Evolutionary conservation across 2,329 filamentous ascomycete genomes (phyloP).

Genomic region (Fusarium armeniacum): DNA sequence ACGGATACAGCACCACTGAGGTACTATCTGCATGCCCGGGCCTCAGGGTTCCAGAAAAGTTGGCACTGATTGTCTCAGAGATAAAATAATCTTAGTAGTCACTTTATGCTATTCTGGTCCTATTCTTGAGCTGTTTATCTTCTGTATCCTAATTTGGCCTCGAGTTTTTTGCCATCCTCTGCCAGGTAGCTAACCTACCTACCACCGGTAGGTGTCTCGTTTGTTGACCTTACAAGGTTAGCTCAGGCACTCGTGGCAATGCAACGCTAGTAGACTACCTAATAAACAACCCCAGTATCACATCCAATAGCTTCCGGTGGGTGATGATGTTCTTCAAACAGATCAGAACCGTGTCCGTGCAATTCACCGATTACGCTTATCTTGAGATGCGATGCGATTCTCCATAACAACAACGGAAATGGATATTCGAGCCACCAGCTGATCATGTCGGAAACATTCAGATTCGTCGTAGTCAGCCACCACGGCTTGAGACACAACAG

Average conservation of each 20-base stretch:
- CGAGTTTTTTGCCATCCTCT: too few species aligned
- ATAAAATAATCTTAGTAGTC: too few species aligned
- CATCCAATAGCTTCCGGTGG: slow-evolving; percentile 34
- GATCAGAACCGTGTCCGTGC: slow-evolving; percentile 9
- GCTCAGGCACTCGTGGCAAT: slow-evolving; percentile 43
- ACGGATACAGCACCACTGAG: too few species aligned
- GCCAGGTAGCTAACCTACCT: background rate
- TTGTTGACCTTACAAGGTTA: slow-evolving; percentile 25
- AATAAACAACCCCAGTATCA: slow-evolving; percentile 38
- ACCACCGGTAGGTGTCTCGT: slow-evolving; percentile 19
- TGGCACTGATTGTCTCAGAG: background rate
- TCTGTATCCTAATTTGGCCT: too few species aligned
- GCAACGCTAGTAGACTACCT: slow-evolving; percentile 17
- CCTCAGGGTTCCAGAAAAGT: background rate
- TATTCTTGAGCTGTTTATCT: too few species aligned
- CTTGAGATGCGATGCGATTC: slow-evolving; percentile 1
- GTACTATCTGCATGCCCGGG: background rate
- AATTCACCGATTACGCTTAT: slow-evolving; percentile 17
- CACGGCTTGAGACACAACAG: slow-evolving; percentile 5
- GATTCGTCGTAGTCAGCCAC: slow-evolving; percentile 10
- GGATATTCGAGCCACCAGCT: background rate
- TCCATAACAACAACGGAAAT: background rate
- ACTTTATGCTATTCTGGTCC: too few species aligned
- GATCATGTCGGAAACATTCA: background rate
- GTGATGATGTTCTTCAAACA: slow-evolving; percentile 13